Base-by-base conservation (phyloP, 2,329 filamentous ascomycete genomes). In the Trichoderma endophyticum region DNA sequence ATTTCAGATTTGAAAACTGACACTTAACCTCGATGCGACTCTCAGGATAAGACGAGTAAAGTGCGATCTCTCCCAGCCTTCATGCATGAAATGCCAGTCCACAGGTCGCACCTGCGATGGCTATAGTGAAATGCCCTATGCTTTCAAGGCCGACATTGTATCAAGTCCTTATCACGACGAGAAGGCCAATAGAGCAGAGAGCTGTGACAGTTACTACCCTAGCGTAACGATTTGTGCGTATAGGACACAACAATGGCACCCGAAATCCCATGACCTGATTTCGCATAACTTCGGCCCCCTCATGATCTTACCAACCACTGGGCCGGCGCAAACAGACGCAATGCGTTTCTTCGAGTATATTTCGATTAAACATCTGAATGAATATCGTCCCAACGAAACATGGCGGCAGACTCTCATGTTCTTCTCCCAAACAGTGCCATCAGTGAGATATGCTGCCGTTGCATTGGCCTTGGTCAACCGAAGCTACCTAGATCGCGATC, bases 401-500 rank as follows among this genome's bases (percentile, higher is more conserved):
- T 65, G 62, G 62, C 26, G 39, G 2, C 26, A 54, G n/a, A 54
- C 15, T 11, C 62, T 65, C 62, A 65, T 65, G 62, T 65, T 65
- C 28, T 65, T 65, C 43, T 65, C 62, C n/a, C 62, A 65, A 34
- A 65, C 62, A 26, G 62, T 65, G 12, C 62, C 62, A 34, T 34
- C 62, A 26, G 62, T 65, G 62, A 28, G 62, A 14, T 54, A 65
- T 34, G 62, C 62, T 14, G 62, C 62, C 12, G n/a, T 12, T 3
- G 62, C 62, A 24, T 54, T 65, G n/a, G 62, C 62, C 18, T 65
- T 65, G 62, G 18, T 6, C 26, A 54, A 65, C 28, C 62, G 43
- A 34, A 54, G 32, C 62, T 54, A 65, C n/a, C 12, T 65, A 2
- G 12, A 54, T 65, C 28, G 43, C 28, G 6, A 34, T 24, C 26